Base-by-base conservation (phyloP, 1,284 basidiomycete species). In the Phylloporus gajari region DNA sequence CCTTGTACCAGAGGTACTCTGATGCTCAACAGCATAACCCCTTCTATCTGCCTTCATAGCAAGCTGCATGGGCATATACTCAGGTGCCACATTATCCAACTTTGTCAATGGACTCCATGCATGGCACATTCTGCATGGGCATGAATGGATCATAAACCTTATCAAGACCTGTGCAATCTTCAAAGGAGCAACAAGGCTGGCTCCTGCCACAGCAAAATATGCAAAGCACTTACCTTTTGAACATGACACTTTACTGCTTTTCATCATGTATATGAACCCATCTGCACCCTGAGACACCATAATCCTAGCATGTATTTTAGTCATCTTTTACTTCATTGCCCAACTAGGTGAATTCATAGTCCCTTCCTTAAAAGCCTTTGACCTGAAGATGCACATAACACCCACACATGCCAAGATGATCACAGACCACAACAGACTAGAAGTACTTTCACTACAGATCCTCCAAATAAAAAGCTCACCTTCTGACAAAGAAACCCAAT, bases 71-170 rank as follows among this genome's bases (percentile, higher is more conserved):
- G 83, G 81, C 0, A 25, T 73, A 0, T 83, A 83, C 38, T 71
- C 79, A 0, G 76, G 78, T 0, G 65, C 61, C 0, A 66, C 79
- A 0, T 7, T 85, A 0, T 46, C 67, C 0, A 85, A 85, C 69
- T 86, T 83, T 38, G 17, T 80, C 0, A 76, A 71, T 0, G 82
- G 75, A 0, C 42, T 87, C 0, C 68, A 75, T 0, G 85, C 84
- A 0, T 86, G 85, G 85, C 85, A 86, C 68, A 74, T 81, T 0
- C 58, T 87, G 0, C 85, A 87, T 65, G 74, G 83, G 0, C 48
- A 77, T 0, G 19, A n/a, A 0, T 86, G 84, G 84, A 2, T 12
- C 0, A 67, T 80, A 7, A 72, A 81, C 2, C 68, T 70, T 7
- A 61, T 67, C 1, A 23, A 62, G 42, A 21, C 23, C 13, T 13